Evolutionary conservation across 108 stramenopile genomes (phyloP).

Genomic region (Nannochloropsis granulata): DNA sequence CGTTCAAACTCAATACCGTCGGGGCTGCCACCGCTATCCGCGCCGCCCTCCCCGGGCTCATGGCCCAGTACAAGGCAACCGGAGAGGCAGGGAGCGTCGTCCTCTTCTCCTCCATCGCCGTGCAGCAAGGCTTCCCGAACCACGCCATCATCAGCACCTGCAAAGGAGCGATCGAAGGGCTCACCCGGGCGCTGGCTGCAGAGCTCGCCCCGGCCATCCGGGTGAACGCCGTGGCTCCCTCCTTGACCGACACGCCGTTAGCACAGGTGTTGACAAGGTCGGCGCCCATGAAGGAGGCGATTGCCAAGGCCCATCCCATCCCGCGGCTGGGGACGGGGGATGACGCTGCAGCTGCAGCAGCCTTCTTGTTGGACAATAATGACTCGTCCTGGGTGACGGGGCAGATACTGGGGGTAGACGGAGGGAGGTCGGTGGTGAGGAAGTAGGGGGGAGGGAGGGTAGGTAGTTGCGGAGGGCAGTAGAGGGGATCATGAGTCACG

Average conservation of each 20-base stretch:
- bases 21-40: background rate
- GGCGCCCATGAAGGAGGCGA: background rate
- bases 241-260: background rate
- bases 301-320: background rate
- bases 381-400: background rate
- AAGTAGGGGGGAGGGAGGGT: background rate
- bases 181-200: background rate
- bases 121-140: slow-evolving; percentile 14
- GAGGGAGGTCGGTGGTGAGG: background rate
- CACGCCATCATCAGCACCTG: slow-evolving; percentile 5
- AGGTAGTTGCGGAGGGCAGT: background rate
- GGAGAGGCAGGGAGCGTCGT: background rate
- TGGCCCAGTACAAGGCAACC: background rate
- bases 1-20: background rate
- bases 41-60: background rate
- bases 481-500: background rate
- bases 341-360: background rate
- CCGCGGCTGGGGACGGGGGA: background rate
- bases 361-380: background rate
- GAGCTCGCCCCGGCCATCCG: background rate
- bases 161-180: background rate
- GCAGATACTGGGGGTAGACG: background rate
- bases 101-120: slow-evolving; percentile 22
- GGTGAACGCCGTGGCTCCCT: background rate
- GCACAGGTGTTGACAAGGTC: background rate